Conservation (phyloP, 2,329 filamentous ascomycete genomes). For the Alternaria dauci region DNA sequence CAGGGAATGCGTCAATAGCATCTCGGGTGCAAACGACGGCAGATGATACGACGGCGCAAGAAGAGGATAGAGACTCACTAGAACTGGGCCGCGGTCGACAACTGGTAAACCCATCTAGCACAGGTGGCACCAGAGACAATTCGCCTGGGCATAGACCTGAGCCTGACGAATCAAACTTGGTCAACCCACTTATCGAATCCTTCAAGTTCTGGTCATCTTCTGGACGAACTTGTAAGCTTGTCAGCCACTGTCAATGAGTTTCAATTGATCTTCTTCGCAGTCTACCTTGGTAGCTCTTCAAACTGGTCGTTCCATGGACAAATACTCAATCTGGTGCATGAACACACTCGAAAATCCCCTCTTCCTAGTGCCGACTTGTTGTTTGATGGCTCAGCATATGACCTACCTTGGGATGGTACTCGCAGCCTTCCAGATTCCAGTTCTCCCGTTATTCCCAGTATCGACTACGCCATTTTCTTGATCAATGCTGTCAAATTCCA, state of each 20-base stretch:
- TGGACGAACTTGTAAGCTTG: conserved; percentile 28
- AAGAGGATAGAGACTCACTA: conserved; percentile 10
- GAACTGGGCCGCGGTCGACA: neutral
- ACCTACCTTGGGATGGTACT: conserved; percentile 61
- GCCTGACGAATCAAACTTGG: conserved; percentile 30
- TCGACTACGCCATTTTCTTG: conserved; percentile 62
- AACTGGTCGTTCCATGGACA: conserved; percentile 65
- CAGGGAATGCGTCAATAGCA: neutral
- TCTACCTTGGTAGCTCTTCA: conserved; percentile 64
- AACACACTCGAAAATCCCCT: conserved; percentile 56
- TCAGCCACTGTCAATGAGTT: neutral
- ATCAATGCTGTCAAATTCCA: conserved; percentile 67
- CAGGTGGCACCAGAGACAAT: conserved; percentile 27
- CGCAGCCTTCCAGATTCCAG: conserved; percentile 44
- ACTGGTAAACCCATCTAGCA: conserved; percentile 19
- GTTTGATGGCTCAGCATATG: conserved; percentile 63
- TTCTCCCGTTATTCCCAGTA: conserved; percentile 56
- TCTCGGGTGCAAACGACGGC: conserved; percentile 2
- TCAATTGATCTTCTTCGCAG: conserved; percentile 38
- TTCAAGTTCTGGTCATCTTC: conserved; percentile 39
- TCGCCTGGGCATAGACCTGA: conserved; percentile 31
- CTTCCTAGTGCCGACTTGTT: conserved; percentile 56
- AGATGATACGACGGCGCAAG: conserved; percentile 3
- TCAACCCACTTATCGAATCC: conserved; percentile 36
- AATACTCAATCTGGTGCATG: conserved; percentile 60